These are phyloP conservation scores for Epichloe typhina DNA, from an alignment of 2,329 filamentous ascomycete genomes.

Conservation along the genomic window DNA sequence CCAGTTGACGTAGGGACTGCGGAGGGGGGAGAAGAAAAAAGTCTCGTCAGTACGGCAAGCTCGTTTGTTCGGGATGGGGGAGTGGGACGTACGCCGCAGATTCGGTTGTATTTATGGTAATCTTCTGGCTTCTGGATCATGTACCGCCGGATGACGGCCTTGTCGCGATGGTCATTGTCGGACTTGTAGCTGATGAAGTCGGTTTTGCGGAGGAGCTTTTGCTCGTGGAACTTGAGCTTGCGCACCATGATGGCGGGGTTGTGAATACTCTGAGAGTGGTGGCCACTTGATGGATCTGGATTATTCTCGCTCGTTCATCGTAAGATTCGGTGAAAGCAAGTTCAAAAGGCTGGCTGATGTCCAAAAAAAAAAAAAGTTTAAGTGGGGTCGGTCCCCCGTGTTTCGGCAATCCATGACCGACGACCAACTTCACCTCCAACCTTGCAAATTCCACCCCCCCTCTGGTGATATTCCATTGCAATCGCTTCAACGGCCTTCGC, in stretches of 20 bases:
- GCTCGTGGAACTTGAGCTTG: slow-evolving; percentile 93
- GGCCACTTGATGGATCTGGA: too few species aligned
- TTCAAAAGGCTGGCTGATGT: too few species aligned
- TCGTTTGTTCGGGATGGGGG: neutral
- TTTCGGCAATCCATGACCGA: too few species aligned
- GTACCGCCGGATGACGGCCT: slow-evolving; percentile 68
- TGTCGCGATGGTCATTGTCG: slow-evolving; percentile 76
- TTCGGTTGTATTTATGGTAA: slow-evolving; percentile 54
- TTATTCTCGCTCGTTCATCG: too few species aligned
- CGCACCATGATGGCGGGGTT: slow-evolving; percentile 55
- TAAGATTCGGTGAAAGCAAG: too few species aligned
- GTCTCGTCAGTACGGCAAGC: neutral
- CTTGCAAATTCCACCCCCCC: neutral
- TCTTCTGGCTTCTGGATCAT: slow-evolving; percentile 82
- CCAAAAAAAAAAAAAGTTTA: too few species aligned
- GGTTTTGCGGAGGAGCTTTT: slow-evolving; percentile 83
- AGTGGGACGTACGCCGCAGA: slow-evolving; percentile 48
- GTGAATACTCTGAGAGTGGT: neutral
- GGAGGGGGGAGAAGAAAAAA: slow-evolving; percentile 10
- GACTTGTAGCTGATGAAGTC: slow-evolving; percentile 92
- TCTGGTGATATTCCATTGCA: neutral
- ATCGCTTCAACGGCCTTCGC: slow-evolving; percentile 1
- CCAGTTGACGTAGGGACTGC: slow-evolving; percentile 74
- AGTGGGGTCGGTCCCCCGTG: too few species aligned
- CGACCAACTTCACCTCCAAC: too few species aligned